Conservation (phyloP, 2,329 filamentous ascomycete species). For the Ophiostoma pallidulum region DNA sequence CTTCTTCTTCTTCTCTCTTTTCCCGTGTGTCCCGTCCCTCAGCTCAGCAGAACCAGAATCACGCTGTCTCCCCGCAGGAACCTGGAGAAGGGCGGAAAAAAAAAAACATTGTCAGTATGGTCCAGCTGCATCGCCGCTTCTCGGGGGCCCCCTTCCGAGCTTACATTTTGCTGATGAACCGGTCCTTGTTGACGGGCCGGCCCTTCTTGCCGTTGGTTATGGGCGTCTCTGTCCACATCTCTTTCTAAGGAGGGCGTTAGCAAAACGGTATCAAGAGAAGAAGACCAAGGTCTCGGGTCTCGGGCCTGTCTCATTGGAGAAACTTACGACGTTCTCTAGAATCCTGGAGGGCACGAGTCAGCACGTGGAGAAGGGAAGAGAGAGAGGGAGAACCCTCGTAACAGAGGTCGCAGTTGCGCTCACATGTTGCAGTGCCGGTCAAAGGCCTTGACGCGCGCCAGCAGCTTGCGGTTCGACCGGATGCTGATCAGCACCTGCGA, state of each 20-base stretch:
- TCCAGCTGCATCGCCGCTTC: background rate
- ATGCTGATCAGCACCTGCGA: constrained; percentile 94
- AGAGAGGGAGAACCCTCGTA: background rate
- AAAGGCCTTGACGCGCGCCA: constrained; percentile 96
- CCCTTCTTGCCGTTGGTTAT: constrained; percentile 81
- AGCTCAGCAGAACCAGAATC: constrained; percentile 77
- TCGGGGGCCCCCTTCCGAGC: background rate
- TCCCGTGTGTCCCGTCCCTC: background rate
- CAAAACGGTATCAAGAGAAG: too few species aligned
- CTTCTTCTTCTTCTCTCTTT: too few species aligned
- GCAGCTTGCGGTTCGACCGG: constrained; percentile 95
- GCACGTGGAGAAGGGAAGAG: background rate
- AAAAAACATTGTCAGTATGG: background rate
- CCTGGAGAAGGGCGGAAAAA: too few species aligned
- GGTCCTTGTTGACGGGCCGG: constrained; percentile 88
- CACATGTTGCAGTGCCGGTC: constrained; percentile 97
- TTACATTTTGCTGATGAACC: constrained; percentile 92
- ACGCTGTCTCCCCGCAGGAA: constrained; percentile 83
- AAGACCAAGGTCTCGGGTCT: too few species aligned
- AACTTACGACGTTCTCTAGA: constrained; percentile 24
- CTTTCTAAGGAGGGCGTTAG: constrained; percentile 42
- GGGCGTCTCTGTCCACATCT: constrained; percentile 99
- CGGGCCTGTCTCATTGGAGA: background rate
- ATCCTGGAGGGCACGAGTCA: constrained; percentile 14
- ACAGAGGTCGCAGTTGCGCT: too few species aligned